Percentiles rank a stretch among this genome's conserved stretches.
These are phyloP conservation scores for Astrothelium subdiscretum DNA, from an alignment of 495 filamentous ascomycete genomes.

Conservation along the genomic window DNA sequence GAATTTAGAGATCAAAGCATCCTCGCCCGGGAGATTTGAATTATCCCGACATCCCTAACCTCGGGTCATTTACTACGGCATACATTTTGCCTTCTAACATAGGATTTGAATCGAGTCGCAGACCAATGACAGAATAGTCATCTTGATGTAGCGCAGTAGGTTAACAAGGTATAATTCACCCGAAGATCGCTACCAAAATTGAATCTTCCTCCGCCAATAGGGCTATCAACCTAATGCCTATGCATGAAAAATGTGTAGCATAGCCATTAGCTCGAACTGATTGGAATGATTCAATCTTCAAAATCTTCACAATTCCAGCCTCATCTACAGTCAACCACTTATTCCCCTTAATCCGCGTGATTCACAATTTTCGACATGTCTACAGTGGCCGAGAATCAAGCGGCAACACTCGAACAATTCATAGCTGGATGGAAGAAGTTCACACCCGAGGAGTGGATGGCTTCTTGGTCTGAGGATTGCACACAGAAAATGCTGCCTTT, in stretches of 20 bases:
- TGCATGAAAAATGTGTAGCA: background rate
- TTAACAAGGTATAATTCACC: background rate
- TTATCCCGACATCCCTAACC: background rate
- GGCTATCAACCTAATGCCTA: background rate
- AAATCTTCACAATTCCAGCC: background rate
- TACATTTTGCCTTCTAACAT: background rate
- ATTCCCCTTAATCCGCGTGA: background rate
- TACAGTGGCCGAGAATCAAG: background rate
- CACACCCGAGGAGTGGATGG: background rate
- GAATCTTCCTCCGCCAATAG: background rate
- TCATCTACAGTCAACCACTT: background rate
- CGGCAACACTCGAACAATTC: background rate
- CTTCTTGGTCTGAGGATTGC: background rate
- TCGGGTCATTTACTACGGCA: background rate
- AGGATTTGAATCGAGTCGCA: background rate
- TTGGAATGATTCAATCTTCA: background rate
- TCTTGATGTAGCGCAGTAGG: background rate
- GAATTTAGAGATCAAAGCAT: background rate
- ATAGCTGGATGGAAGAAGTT: slow-evolving; percentile 1
- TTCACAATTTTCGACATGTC: background rate
- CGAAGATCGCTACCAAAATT: background rate
- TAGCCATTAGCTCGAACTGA: background rate
- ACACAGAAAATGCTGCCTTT: background rate
- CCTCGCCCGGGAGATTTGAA: background rate
- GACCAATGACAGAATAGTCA: background rate